These are phyloP conservation scores for Lactifluus echinatus DNA, from an alignment of 768 basidiomycete species.

Conservation along the genomic window DNA sequence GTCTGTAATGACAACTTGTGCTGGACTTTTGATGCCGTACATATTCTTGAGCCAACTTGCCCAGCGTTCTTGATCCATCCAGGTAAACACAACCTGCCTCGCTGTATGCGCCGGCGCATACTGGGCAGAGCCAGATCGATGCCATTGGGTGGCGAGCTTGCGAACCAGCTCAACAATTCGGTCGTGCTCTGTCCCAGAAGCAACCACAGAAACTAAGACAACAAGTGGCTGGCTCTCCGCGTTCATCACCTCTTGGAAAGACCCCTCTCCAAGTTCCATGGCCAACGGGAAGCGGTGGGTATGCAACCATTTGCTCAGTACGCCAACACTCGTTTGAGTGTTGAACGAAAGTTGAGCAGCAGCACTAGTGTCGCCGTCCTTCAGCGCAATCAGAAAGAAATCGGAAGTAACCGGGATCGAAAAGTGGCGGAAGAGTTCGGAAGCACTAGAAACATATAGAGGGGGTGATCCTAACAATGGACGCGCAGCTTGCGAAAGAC, in stretches of 20 bases:
- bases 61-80: constrained; percentile 87
- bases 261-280: constrained; percentile 65
- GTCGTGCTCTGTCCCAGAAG: constrained; percentile 25
- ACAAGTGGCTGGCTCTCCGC: constrained; percentile 68
- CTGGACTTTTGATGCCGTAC: constrained; percentile 55
- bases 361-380: constrained; percentile 46
- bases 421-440: constrained; percentile 29
- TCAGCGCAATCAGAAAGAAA: constrained; percentile 62
- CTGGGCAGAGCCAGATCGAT: constrained; percentile 30
- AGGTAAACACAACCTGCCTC: constrained; percentile 70
- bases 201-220: constrained; percentile 53
- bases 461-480: constrained; percentile 41
- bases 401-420: constrained; percentile 27
- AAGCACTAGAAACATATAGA: constrained; percentile 35
- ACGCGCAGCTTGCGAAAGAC: constrained; percentile 49
- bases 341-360: constrained; percentile 34
- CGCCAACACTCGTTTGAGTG: constrained; percentile 9
- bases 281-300: constrained; percentile 64
- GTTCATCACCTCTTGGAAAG: constrained; percentile 83
- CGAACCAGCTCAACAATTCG: constrained; percentile 40
- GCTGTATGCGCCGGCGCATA: constrained; percentile 23
- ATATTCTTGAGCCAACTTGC: constrained; percentile 83
- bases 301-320: constrained; percentile 44
- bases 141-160: constrained; percentile 56
- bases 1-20: constrained; percentile 64